A percentile compares a stretch with the other conserved stretches of the same genome.
phyloP scores from a whole-genome alignment of 176 grass and related monocot species.

The Melocanna baccifera region DNA sequence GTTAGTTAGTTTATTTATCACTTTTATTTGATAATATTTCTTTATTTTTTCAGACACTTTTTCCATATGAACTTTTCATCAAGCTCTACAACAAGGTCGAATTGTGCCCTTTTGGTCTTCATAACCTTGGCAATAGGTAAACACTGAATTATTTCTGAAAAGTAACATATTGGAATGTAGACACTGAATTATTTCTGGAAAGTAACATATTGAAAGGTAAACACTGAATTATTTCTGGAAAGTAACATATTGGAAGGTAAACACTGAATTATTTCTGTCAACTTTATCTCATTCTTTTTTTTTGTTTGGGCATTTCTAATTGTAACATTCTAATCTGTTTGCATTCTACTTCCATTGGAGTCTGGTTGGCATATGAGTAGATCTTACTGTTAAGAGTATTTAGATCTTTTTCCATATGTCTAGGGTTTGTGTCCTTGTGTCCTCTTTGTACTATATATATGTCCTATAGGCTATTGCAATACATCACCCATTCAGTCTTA shows the following conservation, averaged over 20 bases:
- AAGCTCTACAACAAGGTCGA: slow-evolving; percentile 80
- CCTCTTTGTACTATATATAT: too few species aligned
- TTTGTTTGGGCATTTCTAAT: background rate
- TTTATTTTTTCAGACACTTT: slow-evolving; percentile 56
- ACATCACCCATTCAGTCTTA: too few species aligned
- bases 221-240: slow-evolving; percentile 6
- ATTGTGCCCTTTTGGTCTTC: slow-evolving; percentile 79
- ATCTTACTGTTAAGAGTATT: too few species aligned
- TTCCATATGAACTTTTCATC: slow-evolving; percentile 85
- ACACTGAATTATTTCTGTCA: slow-evolving; percentile 26
- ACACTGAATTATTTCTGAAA: background rate
- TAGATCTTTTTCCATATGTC: too few species aligned
- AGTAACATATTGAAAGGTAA: too few species aligned
- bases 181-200: too few species aligned
- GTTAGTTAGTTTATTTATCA: slow-evolving; percentile 19
- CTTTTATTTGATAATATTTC: slow-evolving; percentile 21
- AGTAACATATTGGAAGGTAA: too few species aligned
- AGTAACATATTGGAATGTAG: background rate
- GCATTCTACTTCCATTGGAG: slow-evolving; percentile 26
- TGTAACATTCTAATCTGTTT: background rate
- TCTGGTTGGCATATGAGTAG: slow-evolving; percentile 9
- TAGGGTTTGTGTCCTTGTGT: too few species aligned
- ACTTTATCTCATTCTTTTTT: background rate
- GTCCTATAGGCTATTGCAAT: too few species aligned
- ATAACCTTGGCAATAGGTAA: slow-evolving; percentile 97